Conservation (phyloP, 495 filamentous ascomycete genomes). For the Tuber aestivum region DNA sequence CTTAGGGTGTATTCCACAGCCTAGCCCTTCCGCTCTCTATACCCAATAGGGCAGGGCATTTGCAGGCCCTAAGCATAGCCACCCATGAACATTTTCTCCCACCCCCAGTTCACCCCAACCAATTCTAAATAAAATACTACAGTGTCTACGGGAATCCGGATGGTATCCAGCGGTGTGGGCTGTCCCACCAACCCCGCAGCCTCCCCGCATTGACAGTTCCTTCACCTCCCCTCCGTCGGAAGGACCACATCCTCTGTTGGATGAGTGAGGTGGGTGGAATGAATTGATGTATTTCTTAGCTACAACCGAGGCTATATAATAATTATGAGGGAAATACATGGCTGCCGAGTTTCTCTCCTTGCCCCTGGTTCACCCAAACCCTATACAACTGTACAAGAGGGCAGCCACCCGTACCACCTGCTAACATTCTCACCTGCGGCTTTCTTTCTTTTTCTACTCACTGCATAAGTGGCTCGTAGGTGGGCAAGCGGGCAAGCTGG, state of each 20-base stretch:
- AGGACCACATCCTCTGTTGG: constrained; percentile 55
- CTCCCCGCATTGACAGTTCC: constrained; percentile 66
- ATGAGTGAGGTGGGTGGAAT: too few species aligned
- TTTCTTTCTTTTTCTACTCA: constrained; percentile 49
- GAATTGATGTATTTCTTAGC: too few species aligned
- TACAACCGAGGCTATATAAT: too few species aligned
- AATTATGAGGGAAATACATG: too few species aligned
- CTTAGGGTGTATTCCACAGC: not conserved
- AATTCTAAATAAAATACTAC: not conserved
- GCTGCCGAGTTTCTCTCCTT: too few species aligned
- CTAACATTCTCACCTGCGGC: constrained; percentile 60
- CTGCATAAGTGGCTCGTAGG: constrained; percentile 59
- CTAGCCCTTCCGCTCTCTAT: not conserved
- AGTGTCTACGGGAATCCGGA: too few species aligned
- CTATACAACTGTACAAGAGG: too few species aligned
- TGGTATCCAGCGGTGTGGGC: too few species aligned
- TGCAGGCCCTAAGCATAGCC: not conserved
- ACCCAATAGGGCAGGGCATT: not conserved
- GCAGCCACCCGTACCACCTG: too few species aligned
- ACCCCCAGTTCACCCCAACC: too few species aligned
- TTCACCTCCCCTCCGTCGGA: constrained; percentile 60
- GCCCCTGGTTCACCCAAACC: too few species aligned
- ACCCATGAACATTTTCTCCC: not conserved
- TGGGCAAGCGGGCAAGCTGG: constrained; percentile 57
- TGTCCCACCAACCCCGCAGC: constrained; percentile 81